phyloP scores from a whole-genome alignment of 352 stramenopile species.

The Globisporangium mamillatum region DNA sequence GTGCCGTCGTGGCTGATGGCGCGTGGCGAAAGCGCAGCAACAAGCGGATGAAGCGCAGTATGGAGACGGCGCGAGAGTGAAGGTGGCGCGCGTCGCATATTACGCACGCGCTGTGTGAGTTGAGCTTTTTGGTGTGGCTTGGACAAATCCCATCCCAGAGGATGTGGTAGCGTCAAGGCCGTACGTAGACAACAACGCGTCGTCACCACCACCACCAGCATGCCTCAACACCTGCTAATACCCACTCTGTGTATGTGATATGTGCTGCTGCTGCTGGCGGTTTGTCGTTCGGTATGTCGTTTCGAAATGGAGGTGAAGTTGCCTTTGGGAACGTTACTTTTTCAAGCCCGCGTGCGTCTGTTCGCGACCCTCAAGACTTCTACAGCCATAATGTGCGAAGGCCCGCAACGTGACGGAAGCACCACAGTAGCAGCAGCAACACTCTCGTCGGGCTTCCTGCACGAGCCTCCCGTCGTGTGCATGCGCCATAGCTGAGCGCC shows the following conservation, averaged over 20 bases:
- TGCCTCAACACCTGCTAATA: not conserved
- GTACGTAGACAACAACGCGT: not conserved
- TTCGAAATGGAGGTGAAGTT: not conserved
- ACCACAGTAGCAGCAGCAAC: not conserved
- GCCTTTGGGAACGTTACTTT: constrained; percentile 1
- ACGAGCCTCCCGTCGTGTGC: not conserved
- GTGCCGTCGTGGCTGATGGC: not conserved
- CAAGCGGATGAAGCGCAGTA: not conserved
- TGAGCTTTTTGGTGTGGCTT: not conserved
- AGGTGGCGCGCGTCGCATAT: not conserved
- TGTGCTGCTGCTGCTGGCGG: not conserved
- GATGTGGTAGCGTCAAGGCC: not conserved
- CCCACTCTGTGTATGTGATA: not conserved
- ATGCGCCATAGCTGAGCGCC: not conserved
- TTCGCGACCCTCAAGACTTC: not conserved
- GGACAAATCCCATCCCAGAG: not conserved
- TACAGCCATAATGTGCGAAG: not conserved
- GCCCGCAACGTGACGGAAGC: not conserved
- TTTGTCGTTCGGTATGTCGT: not conserved
- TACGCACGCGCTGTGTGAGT: not conserved
- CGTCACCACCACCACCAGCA: not conserved
- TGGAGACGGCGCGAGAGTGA: not conserved
- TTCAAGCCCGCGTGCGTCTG: not conserved
- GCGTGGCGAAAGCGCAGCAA: not conserved
- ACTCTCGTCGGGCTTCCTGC: too few relatives aligned